Percentiles rank a stretch among this genome's conserved stretches.
phyloP scores from a whole-genome alignment of 768 basidiomycete genomes.

The Serendipita sp. region DNA sequence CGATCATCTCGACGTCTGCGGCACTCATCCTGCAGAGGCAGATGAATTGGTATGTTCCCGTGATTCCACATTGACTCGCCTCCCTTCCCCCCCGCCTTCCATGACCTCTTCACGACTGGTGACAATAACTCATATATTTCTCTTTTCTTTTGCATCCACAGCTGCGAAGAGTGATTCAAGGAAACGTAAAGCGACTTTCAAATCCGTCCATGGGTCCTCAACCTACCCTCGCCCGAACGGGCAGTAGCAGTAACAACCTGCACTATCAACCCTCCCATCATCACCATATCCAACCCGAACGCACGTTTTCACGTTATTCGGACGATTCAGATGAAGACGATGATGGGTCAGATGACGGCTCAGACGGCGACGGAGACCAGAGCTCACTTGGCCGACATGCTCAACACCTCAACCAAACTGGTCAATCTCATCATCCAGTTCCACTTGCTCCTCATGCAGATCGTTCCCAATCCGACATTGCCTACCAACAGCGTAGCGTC shows the following conservation, averaged over 20 bases:
- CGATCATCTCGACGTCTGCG: not conserved
- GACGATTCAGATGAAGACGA: not conserved
- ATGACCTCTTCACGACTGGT: no score
- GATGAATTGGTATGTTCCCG: not conserved
- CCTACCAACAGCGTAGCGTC: no score
- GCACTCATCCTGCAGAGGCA: not conserved
- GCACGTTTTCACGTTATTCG: not conserved
- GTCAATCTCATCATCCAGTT: no score
- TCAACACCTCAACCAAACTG: no score
- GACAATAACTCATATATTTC: not conserved
- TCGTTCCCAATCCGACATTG: no score
- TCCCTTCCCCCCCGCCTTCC: no score
- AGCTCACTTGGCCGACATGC: no score
- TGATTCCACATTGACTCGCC: no score
- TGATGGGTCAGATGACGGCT: not conserved
- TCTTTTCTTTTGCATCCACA: not conserved
- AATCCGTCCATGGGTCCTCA: not conserved
- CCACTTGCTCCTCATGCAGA: no score
- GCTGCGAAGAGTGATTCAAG: slow-evolving; percentile 2
- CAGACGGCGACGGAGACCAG: not conserved
- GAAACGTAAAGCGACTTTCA: not conserved
- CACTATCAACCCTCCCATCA: not conserved
- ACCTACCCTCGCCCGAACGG: not conserved
- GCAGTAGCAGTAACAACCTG: not conserved
- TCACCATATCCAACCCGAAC: not conserved